Evolutionary conservation across 352 stramenopile species (phyloP), one percentile per base, ranked within the genome.

Genomic region (Peronospora farinosa): DNA sequence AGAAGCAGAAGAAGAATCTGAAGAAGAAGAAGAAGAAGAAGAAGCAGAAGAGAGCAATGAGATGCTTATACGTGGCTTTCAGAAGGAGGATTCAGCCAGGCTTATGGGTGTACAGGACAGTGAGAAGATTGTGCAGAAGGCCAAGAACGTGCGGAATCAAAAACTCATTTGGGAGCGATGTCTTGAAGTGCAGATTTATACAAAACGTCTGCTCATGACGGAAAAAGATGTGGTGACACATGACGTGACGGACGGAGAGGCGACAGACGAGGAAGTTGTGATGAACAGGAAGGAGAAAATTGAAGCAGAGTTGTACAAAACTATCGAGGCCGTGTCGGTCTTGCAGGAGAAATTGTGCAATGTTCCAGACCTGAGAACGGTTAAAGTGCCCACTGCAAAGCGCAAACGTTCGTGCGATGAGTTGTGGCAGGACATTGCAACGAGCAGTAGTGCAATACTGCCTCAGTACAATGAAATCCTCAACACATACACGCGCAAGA

Each of bases 141-240:
- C 80, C 21, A 74, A 66, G 5, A 78, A 92, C 37, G 80, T 92
- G 53, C 74, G 80, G 16, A 63, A 94, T 55, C 83, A 94, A 48
- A 94, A 92, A 54, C 31, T 92, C 1, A 54, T 94, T 7, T 94
- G 81, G 80, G 83, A 94, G 51, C 74, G 77, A 17, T 90, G 74
- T 63, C 67, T 94, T 4, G 83, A 94, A 52, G 64, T 78, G 37
- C 83, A 94, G 62, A 94, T 94, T 54, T 88, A 85, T 60, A 88
- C 82, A 0, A 92, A 92, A 65, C 64, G 80, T 3, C 40, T 92
- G 30, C 57, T 94, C 2, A 78, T 64, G 7, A 74, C 68, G 10
- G 54, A 59, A 0, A 88, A 91, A 46, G 54, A 57, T 2, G 42
- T 45, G 4, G 40, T 50, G 0, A 37, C 37, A 5, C 56, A 53